Percentiles rank a stretch among this genome's conserved stretches.
Conservation (phyloP, 1,284 basidiomycete genomes). For the Stereum hirsutum region DNA sequence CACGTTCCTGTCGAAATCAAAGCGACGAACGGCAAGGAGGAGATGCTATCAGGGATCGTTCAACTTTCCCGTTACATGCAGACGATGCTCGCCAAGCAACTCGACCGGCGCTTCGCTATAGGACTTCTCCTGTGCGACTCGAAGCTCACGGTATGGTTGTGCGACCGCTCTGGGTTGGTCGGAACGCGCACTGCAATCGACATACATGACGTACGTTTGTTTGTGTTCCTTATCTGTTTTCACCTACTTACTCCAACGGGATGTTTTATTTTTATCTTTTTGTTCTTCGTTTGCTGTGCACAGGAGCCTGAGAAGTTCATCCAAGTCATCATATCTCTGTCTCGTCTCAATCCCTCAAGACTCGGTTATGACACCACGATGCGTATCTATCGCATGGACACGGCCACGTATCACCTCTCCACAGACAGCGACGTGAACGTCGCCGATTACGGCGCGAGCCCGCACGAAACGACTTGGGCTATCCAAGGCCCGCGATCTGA, state of each 20-base stretch:
- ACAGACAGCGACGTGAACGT: too few relatives aligned
- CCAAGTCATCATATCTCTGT: neutral
- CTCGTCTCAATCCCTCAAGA: neutral
- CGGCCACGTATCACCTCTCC: too few relatives aligned
- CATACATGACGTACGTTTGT: neutral
- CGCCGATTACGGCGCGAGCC: too few relatives aligned
- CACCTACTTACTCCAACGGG: neutral
- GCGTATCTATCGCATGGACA: too few relatives aligned
- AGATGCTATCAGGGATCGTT: neutral
- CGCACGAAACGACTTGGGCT: too few relatives aligned
- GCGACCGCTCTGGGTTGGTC: constrained; percentile 1
- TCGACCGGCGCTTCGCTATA: neutral
- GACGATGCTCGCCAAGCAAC: neutral
- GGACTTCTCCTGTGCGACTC: neutral
- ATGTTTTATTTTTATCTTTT: neutral
- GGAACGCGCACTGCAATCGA: neutral
- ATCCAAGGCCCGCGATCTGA: too few relatives aligned
- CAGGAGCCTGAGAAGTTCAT: neutral
- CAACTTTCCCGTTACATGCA: neutral
- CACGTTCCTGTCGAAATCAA: neutral
- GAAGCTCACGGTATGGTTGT: neutral
- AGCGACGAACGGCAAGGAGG: neutral
- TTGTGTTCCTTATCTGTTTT: neutral
- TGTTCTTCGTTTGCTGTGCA: neutral
- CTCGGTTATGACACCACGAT: too few relatives aligned